Evolutionary conservation across 305 asterid species (phyloP).

Genomic region (Euphrasia arctica): DNA sequence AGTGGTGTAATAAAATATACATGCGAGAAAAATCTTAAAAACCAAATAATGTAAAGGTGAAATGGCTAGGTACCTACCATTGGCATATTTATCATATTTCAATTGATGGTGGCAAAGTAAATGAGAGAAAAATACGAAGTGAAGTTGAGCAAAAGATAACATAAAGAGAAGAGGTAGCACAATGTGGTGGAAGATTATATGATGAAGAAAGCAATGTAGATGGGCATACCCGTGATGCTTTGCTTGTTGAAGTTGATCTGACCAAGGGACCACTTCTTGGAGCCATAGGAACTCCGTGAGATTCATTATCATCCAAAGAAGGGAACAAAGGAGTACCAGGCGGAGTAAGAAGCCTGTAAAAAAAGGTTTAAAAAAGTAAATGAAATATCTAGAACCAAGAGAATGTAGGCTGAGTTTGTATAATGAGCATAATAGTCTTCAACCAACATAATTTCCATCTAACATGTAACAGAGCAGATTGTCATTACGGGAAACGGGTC

Average conservation of each 20-base stretch:
- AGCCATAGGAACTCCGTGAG: constrained; percentile 46
- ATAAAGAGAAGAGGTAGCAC: constrained; percentile 21
- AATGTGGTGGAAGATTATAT: constrained; percentile 12
- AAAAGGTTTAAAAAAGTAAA: constrained; percentile 16
- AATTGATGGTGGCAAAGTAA: background rate
- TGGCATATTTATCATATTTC: too few relatives aligned
- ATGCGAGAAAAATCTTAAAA: background rate
- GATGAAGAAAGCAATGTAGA: constrained; percentile 16
- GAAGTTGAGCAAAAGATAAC: constrained; percentile 11
- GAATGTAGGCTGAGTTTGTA: constrained; percentile 17
- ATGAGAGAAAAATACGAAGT: constrained; percentile 10
- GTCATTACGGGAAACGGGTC: constrained; percentile 9
- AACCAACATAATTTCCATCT: constrained; percentile 13
- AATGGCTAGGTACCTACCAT: too few relatives aligned
- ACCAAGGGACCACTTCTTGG: constrained; percentile 61
- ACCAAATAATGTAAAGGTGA: background rate
- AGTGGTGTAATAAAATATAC: background rate
- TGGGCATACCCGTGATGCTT: constrained; percentile 83
- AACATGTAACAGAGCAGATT: constrained; percentile 17
- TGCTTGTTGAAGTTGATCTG: constrained; percentile 70
- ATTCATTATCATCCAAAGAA: constrained; percentile 62
- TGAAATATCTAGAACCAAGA: constrained; percentile 9
- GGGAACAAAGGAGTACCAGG: constrained; percentile 96
- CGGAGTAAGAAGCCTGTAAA: constrained; percentile 95
- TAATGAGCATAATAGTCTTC: too few relatives aligned